These are phyloP conservation scores for Penicillium sp. DNA, from an alignment of 2,329 filamentous ascomycete genomes.

Conservation along the genomic window DNA sequence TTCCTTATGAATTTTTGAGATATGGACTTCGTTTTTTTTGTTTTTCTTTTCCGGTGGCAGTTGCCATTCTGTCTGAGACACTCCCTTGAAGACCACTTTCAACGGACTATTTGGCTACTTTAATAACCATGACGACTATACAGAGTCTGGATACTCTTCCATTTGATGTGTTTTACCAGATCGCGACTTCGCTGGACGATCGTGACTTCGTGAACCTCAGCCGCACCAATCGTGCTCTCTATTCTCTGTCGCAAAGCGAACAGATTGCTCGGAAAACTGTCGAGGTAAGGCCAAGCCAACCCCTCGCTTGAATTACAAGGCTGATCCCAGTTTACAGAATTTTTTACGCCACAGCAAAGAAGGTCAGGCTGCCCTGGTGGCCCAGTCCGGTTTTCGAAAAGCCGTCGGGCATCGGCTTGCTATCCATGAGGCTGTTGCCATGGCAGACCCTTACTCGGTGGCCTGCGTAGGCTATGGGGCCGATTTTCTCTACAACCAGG, in stretches of 20 bases:
- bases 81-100: neutral
- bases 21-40: neutral
- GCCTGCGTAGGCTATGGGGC: slow-evolving; percentile 60
- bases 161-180: slow-evolving; percentile 63
- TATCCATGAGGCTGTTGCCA: slow-evolving; percentile 58
- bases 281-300: slow-evolving; percentile 46
- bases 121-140: slow-evolving; percentile 6
- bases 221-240: slow-evolving; percentile 52
- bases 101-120: neutral
- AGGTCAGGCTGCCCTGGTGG: slow-evolving; percentile 38
- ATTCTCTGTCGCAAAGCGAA: slow-evolving; percentile 52
- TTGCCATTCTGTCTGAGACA: neutral
- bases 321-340: slow-evolving; percentile 34
- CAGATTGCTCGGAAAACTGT: slow-evolving; percentile 58
- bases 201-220: slow-evolving; percentile 60
- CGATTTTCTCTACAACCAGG: slow-evolving; percentile 61
- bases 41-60: neutral
- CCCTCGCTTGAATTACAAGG: neutral
- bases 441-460: slow-evolving; percentile 61
- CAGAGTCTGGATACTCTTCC: slow-evolving; percentile 51
- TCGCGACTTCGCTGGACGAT: slow-evolving; percentile 55
- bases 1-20: neutral
- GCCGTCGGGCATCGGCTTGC: slow-evolving; percentile 62
- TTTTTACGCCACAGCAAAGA: slow-evolving; percentile 46
- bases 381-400: slow-evolving; percentile 48